These are phyloP conservation scores for Mycena vulgaris DNA, from an alignment of 768 basidiomycete genomes.

Conservation along the genomic window DNA sequence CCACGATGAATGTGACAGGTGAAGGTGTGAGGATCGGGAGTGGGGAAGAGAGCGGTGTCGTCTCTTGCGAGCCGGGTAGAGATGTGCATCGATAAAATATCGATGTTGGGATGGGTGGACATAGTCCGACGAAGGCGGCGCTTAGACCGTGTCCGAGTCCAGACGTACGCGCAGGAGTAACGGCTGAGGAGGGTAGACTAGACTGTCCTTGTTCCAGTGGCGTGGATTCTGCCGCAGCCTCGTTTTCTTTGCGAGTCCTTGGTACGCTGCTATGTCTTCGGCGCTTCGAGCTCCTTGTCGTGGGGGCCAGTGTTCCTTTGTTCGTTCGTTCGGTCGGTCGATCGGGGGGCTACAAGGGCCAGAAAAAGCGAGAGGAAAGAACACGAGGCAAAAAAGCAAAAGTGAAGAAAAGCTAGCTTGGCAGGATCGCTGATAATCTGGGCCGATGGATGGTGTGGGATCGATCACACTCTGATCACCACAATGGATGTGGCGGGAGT, in stretches of 20 bases:
- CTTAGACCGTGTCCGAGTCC: neutral
- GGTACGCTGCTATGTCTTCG: neutral
- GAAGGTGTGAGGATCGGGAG: no score
- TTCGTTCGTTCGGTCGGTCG: neutral
- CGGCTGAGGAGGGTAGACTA: neutral
- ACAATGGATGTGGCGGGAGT: neutral
- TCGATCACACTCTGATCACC: slow-evolving; percentile 18
- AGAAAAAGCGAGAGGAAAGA: neutral
- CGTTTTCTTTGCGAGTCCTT: neutral
- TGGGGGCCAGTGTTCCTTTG: neutral
- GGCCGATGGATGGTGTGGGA: neutral
- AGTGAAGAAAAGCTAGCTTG: neutral
- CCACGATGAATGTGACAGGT: neutral
- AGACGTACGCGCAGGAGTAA: neutral
- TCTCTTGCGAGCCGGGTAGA: no score
- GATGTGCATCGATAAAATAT: no score
- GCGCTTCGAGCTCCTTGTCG: neutral
- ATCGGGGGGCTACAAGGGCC: neutral
- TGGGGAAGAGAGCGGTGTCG: no score
- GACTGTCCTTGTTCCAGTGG: neutral
- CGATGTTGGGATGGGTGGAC: no score
- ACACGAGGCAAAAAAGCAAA: neutral
- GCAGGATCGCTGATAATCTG: neutral
- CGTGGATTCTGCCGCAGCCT: neutral
- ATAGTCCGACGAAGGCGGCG: no score